Base-by-base conservation (phyloP, 768 basidiomycete genomes). In the Phanerochaete carnosa region DNA sequence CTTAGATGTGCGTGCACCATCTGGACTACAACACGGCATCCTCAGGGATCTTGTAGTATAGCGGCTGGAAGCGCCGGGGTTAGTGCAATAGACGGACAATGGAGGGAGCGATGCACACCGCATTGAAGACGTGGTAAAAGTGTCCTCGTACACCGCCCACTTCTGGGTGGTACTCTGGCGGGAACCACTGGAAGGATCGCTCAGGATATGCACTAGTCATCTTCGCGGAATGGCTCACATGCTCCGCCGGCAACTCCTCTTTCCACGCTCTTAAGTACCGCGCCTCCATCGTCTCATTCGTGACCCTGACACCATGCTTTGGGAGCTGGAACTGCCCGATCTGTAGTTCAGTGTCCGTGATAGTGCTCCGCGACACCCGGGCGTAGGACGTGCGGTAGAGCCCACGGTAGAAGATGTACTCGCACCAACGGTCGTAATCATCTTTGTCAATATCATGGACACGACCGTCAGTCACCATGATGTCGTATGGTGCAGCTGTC, bases 331-430 rank as follows among this genome's bases (percentile, higher is more conserved):
- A 95, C 71, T 91, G 92, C 12, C 87, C 93, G 37, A 95, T 84
- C 73, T 94, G 94, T 55, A 94, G 79, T 68, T 95, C 93, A 1
- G 94, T 95, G 68, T 96, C 94, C 26, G 92, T 94, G 63, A 96
- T 89, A 33, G 85, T 86, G 25, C 91, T 87, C 22, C 92, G 83
- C 12, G 92, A 91, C 19, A 96, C 73, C 19, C 94, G 83, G 0
- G 89, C 93, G 69, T 92, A 95, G n/a, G 87, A 77, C 2, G 89
- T 91, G 19, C 90, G 80, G 69, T 91, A 88, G 26, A 93, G 67
- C 1, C 88, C 91, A 12, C 93, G 83, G 70, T 92, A 95, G 26
- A 92, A 75, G 53, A 96, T 92, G 68, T 95, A 95, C 77, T 95
- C 91, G 75, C 94, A 96, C 90, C 90, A 92, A 49, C 90, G 78